Base-by-base conservation (phyloP, 2,329 filamentous ascomycete genomes). In the Lecanicillium sp. region DNA sequence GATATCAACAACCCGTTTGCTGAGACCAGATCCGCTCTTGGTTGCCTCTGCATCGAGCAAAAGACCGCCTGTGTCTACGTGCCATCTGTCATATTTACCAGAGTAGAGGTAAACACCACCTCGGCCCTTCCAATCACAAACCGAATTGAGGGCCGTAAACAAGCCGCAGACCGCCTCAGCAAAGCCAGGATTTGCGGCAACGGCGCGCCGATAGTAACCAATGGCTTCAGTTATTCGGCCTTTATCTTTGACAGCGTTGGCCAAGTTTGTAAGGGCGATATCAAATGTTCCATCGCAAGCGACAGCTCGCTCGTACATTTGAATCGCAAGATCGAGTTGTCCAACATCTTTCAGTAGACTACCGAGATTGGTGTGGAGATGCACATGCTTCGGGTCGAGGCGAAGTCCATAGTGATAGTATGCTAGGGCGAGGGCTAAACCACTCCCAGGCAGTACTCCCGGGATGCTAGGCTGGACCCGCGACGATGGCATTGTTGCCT, bases 201-300 rank as follows among this genome's bases (percentile, higher is more conserved):
- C 91, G 32, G 93, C 93, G 54, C 90, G 81, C 59, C 82, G 87
- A 70, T 98, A 98, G 64, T 94, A 97, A 21, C 73, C 70, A 51
- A 98, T 97, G 1, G 93, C 93, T 62, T 98, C 93, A 49, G 83
- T 86, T 55, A 97, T 88, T 36, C 87, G 82, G 2, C 93, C 93
- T 57, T 94, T 89, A 63, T 98, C 93, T 65, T 98, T 98, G 55
- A 98, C 90, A 8, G 93, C 93, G 63, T 98, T 98, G 48, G 93
- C 93, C 19, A 98, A 75, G 60, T 98, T 98, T 4, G 93, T 95
- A 48, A 98, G 71, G 27, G 93, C 93, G 60, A 98, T 98, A 60
- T 98, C 93, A 60, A 98, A 98, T 20, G 83, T 87, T n/a, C 83
- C 82, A 64, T 98, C 93, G 62, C 90, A 97, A 3, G 80, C 77